Conservation (phyloP, 2,329 filamentous ascomycete genomes). For the Paradendryphiella salina region DNA sequence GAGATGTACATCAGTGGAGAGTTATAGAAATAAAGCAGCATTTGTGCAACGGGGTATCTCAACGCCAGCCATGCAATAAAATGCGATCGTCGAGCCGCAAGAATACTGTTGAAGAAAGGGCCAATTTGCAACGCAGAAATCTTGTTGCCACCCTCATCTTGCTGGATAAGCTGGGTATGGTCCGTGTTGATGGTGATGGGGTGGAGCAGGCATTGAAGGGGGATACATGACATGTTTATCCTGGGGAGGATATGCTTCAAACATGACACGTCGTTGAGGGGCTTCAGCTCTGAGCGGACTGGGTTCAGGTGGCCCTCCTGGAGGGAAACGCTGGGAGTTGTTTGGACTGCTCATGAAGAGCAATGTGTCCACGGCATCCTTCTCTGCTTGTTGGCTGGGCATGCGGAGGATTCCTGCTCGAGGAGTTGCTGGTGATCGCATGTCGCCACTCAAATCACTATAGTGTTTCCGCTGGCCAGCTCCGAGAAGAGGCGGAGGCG, state of each 20-base stretch:
- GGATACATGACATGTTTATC: conserved; percentile 30
- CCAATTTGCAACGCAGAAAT: neutral
- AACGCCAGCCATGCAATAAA: conserved; percentile 38
- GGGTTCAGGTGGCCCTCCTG: conserved; percentile 31
- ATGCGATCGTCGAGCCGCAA: conserved; percentile 33
- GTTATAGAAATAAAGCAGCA: neutral
- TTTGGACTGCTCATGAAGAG: conserved; percentile 81
- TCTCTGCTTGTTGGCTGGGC: conserved; percentile 71
- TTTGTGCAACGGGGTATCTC: conserved; percentile 33
- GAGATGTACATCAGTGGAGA: conserved; percentile 1
- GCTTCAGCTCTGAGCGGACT: conserved; percentile 39
- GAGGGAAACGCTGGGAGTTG: conserved; percentile 56
- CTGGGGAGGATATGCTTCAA: conserved; percentile 37
- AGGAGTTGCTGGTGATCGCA: conserved; percentile 39
- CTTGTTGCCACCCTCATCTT: conserved; percentile 18
- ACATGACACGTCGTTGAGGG: conserved; percentile 44
- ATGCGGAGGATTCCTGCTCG: conserved; percentile 63
- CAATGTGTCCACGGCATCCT: conserved; percentile 78
- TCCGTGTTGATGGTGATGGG: conserved; percentile 29
- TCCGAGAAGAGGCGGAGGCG: conserved; percentile 39
- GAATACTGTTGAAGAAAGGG: conserved; percentile 11
- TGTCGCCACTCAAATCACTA: conserved; percentile 34
- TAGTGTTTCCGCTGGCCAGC: conserved; percentile 38
- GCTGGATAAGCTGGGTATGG: conserved; percentile 36
- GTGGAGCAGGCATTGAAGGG: conserved; percentile 27